A percentile compares a stretch with the other conserved stretches of the same genome.
Conservation (phyloP, 208 protist genomes). For the Trypanosoma rangeli region DNA sequence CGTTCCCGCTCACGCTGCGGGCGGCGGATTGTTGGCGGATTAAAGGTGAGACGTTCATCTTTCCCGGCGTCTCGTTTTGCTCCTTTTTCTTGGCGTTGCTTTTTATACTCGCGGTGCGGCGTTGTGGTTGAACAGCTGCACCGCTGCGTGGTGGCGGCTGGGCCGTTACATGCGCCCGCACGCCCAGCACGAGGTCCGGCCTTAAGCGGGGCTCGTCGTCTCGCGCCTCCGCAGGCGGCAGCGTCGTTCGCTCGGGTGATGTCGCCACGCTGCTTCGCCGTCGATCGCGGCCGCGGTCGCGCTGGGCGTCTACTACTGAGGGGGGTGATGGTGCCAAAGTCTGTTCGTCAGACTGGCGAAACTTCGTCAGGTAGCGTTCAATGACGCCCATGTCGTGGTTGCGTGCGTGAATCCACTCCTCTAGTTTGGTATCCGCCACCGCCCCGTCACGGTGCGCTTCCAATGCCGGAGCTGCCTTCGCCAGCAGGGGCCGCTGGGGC, state of each 20-base stretch:
- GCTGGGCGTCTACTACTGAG: background rate
- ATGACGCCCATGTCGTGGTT: conserved; percentile 58
- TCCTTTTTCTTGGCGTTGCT: background rate
- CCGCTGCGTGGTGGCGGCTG: background rate
- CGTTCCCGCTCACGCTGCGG: background rate
- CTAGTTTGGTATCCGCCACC: conserved; percentile 5
- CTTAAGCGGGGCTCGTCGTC: conserved; percentile 2
- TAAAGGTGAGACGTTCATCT: conserved; percentile 12
- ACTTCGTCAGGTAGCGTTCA: conserved; percentile 74
- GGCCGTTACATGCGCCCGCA: background rate
- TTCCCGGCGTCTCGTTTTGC: background rate
- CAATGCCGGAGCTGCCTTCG: background rate
- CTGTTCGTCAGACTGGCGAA: conserved; percentile 61
- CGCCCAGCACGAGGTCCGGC: background rate
- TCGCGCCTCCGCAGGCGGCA: conserved; percentile 4
- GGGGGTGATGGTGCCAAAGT: conserved; percentile 26
- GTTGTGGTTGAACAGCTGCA: background rate
- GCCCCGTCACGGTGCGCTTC: background rate
- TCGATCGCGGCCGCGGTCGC: background rate
- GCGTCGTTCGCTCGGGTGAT: conserved; percentile 7
- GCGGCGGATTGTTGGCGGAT: conserved; percentile 3
- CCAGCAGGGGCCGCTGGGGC: conserved; percentile 4
- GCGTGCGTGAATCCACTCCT: conserved; percentile 31
- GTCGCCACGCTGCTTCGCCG: background rate
- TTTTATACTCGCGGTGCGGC: background rate